Conservation (phyloP, 768 basidiomycete species). For the Naganishia kalamii region DNA sequence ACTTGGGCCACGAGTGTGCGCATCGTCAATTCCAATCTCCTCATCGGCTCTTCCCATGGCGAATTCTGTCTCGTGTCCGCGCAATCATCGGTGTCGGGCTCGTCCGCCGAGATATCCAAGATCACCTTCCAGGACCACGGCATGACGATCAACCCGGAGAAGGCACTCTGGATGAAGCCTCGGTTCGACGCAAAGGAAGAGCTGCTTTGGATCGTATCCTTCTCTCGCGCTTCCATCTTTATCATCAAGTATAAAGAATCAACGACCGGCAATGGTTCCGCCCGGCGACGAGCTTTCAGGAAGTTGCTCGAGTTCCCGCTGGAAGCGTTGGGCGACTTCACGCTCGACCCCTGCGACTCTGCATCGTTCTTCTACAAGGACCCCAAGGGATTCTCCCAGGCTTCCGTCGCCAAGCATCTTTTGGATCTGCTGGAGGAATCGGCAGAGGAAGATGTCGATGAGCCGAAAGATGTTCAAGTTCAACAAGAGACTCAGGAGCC, state of each 20-base stretch:
- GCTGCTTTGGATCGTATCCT: conserved; percentile 13
- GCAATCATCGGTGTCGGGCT: background rate
- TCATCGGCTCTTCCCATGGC: conserved; percentile 4
- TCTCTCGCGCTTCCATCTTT: conserved; percentile 11
- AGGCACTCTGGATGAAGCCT: conserved; percentile 8
- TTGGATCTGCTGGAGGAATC: background rate
- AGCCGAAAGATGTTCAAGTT: background rate
- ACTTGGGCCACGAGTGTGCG: conserved; percentile 2
- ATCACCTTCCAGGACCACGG: background rate
- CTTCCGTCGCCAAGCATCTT: background rate
- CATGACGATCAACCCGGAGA: background rate
- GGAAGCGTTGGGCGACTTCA: conserved; percentile 11
- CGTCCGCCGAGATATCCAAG: background rate
- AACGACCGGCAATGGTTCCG: background rate
- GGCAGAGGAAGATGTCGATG: conserved; percentile 10
- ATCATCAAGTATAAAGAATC: conserved; percentile 6
- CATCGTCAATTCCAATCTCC: background rate
- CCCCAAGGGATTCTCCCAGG: conserved; percentile 19
- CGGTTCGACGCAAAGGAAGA: background rate
- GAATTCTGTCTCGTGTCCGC: conserved; percentile 2
- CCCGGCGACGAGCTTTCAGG: background rate
- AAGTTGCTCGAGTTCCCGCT: conserved; percentile 17
- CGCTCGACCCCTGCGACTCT: background rate
- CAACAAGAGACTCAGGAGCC: background rate
- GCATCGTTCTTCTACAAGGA: conserved; percentile 19